Evolutionary conservation across 1,139 yeast genomes (phyloP).

Genomic region (Lodderomyces margitis): DNA sequence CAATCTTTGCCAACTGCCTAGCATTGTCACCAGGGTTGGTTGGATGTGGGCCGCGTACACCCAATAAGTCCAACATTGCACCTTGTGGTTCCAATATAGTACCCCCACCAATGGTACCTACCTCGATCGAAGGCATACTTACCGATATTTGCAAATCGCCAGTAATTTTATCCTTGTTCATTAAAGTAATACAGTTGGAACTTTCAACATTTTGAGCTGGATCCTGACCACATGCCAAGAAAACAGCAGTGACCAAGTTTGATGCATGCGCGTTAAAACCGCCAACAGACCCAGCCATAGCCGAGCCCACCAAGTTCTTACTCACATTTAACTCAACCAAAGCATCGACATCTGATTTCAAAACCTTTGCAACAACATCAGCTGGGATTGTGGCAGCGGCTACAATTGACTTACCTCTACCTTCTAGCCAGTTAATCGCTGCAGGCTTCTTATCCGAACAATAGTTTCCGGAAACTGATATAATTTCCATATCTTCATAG

Average conservation of each 20-base stretch:
- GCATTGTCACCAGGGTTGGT: slow-evolving; percentile 94
- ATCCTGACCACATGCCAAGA: slow-evolving; percentile 95
- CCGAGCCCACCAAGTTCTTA: slow-evolving; percentile 92
- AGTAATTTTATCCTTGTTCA: slow-evolving; percentile 61
- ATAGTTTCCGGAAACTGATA: slow-evolving; percentile 94
- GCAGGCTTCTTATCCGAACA: slow-evolving; percentile 98
- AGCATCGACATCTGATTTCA: slow-evolving; percentile 91
- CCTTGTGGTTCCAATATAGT: slow-evolving; percentile 96
- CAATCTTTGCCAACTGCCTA: slow-evolving; percentile 88
- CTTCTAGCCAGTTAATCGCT: slow-evolving; percentile 98
- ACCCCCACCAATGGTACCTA: slow-evolving; percentile 99
- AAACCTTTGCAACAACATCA: slow-evolving; percentile 72
- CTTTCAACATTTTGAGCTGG: slow-evolving; percentile 98
- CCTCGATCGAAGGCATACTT: slow-evolving; percentile 98
- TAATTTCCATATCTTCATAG: slow-evolving; percentile 88
- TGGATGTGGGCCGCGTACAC: slow-evolving; percentile 95
- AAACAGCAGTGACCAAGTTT: slow-evolving; percentile 90
- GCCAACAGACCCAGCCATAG: slow-evolving; percentile 98
- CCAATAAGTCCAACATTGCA: slow-evolving; percentile 91
- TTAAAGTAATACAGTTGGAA: slow-evolving; percentile 93
- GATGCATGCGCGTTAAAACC: slow-evolving; percentile 99
- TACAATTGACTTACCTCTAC: slow-evolving; percentile 96
- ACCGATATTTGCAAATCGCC: slow-evolving; percentile 91
- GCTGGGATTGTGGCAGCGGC: slow-evolving; percentile 95
- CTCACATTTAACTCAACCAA: slow-evolving; percentile 84